Percentiles rank a stretch among this genome's conserved stretches.
phyloP scores from a whole-genome alignment of 495 filamentous ascomycete species.

The Sordaria brevicollis region DNA sequence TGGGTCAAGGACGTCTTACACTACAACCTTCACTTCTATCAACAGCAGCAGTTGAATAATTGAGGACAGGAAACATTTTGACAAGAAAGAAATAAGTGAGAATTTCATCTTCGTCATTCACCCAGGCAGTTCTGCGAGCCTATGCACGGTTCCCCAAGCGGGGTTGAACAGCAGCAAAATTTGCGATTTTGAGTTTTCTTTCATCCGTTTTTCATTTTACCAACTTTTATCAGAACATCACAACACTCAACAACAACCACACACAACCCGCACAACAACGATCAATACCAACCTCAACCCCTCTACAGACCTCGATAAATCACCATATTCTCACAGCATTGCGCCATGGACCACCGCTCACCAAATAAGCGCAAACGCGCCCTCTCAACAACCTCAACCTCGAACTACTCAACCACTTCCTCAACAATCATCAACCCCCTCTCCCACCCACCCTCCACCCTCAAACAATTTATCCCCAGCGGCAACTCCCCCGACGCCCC shows the following conservation, averaged over 20 bases:
- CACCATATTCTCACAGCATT: not conserved
- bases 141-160: not conserved
- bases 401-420: conserved; percentile 8
- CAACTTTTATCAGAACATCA: not conserved
- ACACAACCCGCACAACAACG: not conserved
- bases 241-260: not conserved
- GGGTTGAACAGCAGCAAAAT: not conserved
- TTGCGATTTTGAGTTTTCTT: not conserved
- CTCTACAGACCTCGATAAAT: not conserved
- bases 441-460: conserved; percentile 30
- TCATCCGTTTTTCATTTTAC: not conserved
- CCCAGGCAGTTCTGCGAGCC: not conserved
- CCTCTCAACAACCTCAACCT: not conserved
- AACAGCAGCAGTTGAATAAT: too few relatives aligned
- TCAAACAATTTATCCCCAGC: conserved; percentile 29
- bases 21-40: too few relatives aligned
- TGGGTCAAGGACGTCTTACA: too few relatives aligned
- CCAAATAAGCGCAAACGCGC: conserved; percentile 17
- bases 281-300: not conserved
- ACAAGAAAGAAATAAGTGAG: too few relatives aligned
- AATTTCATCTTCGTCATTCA: not conserved
- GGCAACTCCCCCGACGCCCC: conserved; percentile 24
- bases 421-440: conserved; percentile 34
- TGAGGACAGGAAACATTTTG: too few relatives aligned
- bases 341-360: not conserved